phyloP scores from a whole-genome alignment of 768 basidiomycete species.

The Agrocybe chaxingu region DNA sequence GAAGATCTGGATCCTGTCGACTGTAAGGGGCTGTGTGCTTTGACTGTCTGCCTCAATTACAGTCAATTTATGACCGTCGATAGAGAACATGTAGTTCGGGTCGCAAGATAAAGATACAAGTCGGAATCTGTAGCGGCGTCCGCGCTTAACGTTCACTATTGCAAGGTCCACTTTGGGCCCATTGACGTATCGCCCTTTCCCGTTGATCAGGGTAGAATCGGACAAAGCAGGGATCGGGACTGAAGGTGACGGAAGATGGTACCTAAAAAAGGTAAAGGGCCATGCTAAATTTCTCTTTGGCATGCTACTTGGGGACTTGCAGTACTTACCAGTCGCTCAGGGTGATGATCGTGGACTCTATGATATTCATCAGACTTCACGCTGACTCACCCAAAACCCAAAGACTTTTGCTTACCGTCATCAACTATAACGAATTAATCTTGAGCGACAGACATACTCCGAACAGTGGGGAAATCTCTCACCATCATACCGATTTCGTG shows the following conservation, averaged over 20 bases:
- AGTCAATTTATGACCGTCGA: conserved; percentile 33
- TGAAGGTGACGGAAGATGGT: too few species aligned
- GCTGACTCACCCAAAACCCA: neutral
- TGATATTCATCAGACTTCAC: neutral
- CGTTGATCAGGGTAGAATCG: conserved; percentile 43
- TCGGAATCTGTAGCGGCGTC: conserved; percentile 50
- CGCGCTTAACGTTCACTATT: conserved; percentile 34
- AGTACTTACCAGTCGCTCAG: conserved; percentile 33
- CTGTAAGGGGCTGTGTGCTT: conserved; percentile 21
- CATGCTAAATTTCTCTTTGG: neutral
- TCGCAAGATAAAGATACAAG: conserved; percentile 45
- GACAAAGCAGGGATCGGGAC: neutral
- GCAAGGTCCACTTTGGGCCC: conserved; percentile 32
- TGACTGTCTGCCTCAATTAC: conserved; percentile 41
- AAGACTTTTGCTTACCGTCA: conserved; percentile 11
- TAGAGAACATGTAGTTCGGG: conserved; percentile 34
- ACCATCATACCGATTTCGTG: conserved; percentile 23
- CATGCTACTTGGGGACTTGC: conserved; percentile 1
- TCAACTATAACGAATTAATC: conserved; percentile 1
- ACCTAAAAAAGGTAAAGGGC: too few species aligned
- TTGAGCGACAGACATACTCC: too few species aligned
- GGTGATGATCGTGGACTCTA: conserved; percentile 41
- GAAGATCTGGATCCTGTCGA: conserved; percentile 39
- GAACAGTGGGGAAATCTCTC: too few species aligned
- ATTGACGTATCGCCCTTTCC: conserved; percentile 35